Base-by-base conservation (phyloP, 1,284 basidiomycete species). In the Boletus holoroseus region DNA sequence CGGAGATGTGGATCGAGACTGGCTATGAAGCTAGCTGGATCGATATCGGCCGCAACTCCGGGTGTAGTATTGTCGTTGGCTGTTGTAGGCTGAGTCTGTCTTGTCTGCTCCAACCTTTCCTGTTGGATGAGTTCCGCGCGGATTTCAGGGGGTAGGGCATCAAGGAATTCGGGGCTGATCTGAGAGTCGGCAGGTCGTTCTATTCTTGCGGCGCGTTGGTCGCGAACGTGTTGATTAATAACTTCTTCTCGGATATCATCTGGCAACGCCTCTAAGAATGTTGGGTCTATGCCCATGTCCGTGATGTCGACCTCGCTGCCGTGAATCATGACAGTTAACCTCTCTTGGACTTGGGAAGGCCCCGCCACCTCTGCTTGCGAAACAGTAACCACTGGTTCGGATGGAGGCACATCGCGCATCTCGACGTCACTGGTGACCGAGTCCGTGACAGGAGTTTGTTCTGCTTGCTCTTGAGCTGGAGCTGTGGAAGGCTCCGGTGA, bases 161-260 rank as follows among this genome's bases (percentile, higher is more conserved):
- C 89, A 42, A 99, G 78, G 72, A 99, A 99, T 70, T 99, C 96
- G 3, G 85, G 70, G 63, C 90, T 95, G 69, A 99, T 95, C 61
- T 88, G 85, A 0, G 93, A 91, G 55, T 91, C 87, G 3, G 84
- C 75, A 32, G 84, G 83, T 50, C 84, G 73, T 61, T 88, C 81
- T 27, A 88, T 68, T 54, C 81, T 76, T 13, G 89, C 79, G 5
- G 90, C 85, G 40, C 85, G 82, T 55, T 90, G 88, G 63, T 98
- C 95, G 12, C 94, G 87, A 61, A 98, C 84, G 65, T 99, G 94
- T 68, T 99, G 96, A 64, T 95, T 95, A 47, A 99, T 78, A 26
- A 99, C 94, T 68, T 99, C 96, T 66, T 97, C 95, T 42, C 96
- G 84, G 88, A 99, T 96, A 59, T 99, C 95, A 66, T 99, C 96